phyloP scores from a whole-genome alignment of 2,329 filamentous ascomycete species.

The Plectosphaerella cucumerina region DNA sequence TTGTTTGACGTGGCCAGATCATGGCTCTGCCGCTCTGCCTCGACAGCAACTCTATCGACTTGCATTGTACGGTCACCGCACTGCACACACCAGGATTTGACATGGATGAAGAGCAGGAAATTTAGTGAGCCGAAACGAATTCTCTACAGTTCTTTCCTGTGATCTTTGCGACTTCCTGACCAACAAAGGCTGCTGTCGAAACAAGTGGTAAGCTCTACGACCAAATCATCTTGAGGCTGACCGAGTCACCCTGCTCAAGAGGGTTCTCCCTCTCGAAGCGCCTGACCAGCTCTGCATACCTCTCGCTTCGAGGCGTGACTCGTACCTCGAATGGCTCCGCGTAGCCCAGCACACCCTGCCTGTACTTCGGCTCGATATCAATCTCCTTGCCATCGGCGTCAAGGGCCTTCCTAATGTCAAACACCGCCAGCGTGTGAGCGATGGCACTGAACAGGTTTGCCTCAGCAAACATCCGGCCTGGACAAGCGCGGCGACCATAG shows the following conservation, averaged over 20 bases:
- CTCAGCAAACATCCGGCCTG: constrained; percentile 41
- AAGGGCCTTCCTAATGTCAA: constrained; percentile 23
- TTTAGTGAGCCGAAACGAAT: too few relatives aligned
- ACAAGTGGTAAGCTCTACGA: too few relatives aligned
- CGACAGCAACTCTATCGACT: too few relatives aligned
- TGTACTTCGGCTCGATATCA: background rate
- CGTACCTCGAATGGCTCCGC: constrained; percentile 1
- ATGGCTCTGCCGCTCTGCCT: too few relatives aligned
- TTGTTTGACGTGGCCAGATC: too few relatives aligned
- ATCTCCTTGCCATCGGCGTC: background rate
- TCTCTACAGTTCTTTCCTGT: too few relatives aligned
- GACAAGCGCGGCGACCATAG: constrained; percentile 40
- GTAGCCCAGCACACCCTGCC: constrained; percentile 5
- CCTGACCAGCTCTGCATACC: constrained; percentile 2
- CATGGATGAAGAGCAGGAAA: too few relatives aligned
- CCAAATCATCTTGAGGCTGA: too few relatives aligned
- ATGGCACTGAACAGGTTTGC: constrained; percentile 36
- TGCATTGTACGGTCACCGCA: too few relatives aligned
- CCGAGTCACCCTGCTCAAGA: constrained; percentile 2
- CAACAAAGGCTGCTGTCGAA: too few relatives aligned
- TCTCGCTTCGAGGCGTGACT: background rate
- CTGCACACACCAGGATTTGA: too few relatives aligned
- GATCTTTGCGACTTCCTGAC: too few relatives aligned
- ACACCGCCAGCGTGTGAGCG: constrained; percentile 45
- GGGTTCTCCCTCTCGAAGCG: constrained; percentile 1